A percentile compares a stretch with the other conserved stretches of the same genome.
Conservation (phyloP, 164 flowering plant species). For the Cinnamomum chago region DNA sequence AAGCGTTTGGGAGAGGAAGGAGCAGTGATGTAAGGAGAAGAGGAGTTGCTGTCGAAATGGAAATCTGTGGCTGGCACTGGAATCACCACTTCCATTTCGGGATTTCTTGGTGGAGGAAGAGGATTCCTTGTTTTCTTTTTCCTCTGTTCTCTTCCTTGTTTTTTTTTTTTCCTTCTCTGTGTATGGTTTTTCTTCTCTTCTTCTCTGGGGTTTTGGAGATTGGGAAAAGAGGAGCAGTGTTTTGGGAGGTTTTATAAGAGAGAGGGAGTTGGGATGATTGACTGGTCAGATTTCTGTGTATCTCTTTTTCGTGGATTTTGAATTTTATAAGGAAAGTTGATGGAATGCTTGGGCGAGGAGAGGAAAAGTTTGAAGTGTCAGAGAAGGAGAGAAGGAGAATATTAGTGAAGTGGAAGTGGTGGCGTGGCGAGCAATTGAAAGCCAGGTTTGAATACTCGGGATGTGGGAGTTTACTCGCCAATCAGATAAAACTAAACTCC, state of each 20-base stretch:
- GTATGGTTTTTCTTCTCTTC: not conserved
- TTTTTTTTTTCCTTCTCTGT: not conserved
- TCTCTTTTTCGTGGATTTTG: not conserved
- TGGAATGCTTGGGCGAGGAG: not conserved
- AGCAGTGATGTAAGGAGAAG: constrained; percentile 30
- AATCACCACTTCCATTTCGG: constrained; percentile 28
- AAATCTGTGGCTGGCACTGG: constrained; percentile 18
- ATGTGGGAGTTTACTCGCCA: not conserved
- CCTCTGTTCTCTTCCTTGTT: not conserved
- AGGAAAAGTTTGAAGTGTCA: not conserved
- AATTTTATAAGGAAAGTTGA: not conserved
- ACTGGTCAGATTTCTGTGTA: not conserved
- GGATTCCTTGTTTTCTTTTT: not conserved
- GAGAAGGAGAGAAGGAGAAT: not conserved
- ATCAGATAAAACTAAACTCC: not conserved
- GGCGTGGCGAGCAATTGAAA: too few relatives aligned
- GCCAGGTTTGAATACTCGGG: not conserved
- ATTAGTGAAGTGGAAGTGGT: too few relatives aligned
- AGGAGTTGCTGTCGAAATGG: constrained; percentile 26
- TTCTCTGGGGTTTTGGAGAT: not conserved
- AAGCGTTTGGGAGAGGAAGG: constrained; percentile 36
- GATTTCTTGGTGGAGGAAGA: not conserved
- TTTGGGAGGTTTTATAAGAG: constrained; percentile 1
- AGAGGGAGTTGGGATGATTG: constrained; percentile 6
- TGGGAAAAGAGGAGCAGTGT: not conserved